Base-by-base conservation (phyloP, 768 basidiomycete genomes). In the Tylopilus plumbeoviolaceoides region DNA sequence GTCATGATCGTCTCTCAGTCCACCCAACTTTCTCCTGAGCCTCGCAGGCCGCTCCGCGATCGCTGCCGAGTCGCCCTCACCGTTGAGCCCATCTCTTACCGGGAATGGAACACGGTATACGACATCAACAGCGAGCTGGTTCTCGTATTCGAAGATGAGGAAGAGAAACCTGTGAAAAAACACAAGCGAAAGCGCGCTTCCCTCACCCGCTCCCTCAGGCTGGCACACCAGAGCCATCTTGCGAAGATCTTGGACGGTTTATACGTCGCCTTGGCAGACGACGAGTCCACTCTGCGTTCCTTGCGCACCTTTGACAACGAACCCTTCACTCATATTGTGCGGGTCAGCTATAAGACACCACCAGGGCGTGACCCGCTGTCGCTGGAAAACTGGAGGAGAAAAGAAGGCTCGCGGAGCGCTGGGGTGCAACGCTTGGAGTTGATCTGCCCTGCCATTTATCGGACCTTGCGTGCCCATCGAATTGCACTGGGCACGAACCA, bases 401-500 rank as follows among this genome's bases (percentile, higher is more conserved):
- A 52, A 21, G 60, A 48, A 28, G 17, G 28, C 4, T 27, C 47
- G 1, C 52, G 36, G n/a, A 31, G 7, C 11, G 45, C 28, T 0
- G 15, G 4, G 27, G 47, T 58, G 25, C 47, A 47, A 14, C 47
- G 33, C 5, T 39, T 57, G 31, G 20, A 11, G 3, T 7, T 61
- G 18, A 0, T 25, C 18, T 57, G 44, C 21, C 48, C 47, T 11
- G 14, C 39, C 1, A 1, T 18, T 6, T 27, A 44, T 11, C 31
- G 42, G 18, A 0, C 2, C 4, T 8, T 38, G 3, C 5, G 15
- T 10, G 44, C 47, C 12, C 55, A 54, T n/a, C 45, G 59, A 33
- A 63, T 62, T 1, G 45, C 56, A 7, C 62, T 78, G 5, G 69
- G 57, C 21, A 59, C 63, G 53, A 40, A 58, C 0, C 74, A 78